Evolutionary conservation across 1,284 basidiomycete species (phyloP).

Genomic region (Rhodotorula sp.): DNA sequence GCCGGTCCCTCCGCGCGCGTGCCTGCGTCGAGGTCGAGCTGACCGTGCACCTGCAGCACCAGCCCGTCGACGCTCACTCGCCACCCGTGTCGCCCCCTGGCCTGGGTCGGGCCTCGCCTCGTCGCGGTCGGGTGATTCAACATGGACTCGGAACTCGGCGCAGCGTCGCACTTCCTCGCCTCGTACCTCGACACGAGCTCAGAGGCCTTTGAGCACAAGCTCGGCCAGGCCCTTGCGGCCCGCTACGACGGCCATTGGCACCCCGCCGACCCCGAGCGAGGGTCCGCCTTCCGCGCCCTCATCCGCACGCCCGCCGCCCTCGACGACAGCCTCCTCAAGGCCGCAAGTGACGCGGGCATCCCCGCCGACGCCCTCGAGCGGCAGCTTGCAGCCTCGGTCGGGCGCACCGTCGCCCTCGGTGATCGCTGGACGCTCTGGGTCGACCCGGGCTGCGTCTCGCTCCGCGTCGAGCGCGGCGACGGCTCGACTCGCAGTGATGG

Average conservation of each 20-base stretch:
- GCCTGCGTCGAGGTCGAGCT: too few species aligned
- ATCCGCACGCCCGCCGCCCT: slow-evolving; percentile 27
- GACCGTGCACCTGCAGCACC: too few species aligned
- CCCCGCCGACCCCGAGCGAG: slow-evolving; percentile 42
- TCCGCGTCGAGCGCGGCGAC: slow-evolving; percentile 39
- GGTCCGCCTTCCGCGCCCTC: slow-evolving; percentile 44
- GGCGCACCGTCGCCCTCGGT: slow-evolving; percentile 22
- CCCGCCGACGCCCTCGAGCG: slow-evolving; percentile 1
- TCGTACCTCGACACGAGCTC: slow-evolving; percentile 23
- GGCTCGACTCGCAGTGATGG: slow-evolving; percentile 19
- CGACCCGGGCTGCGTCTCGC: slow-evolving; percentile 46
- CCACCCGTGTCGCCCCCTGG: background rate
- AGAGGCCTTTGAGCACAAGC: slow-evolving; percentile 8
- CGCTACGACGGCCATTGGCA: slow-evolving; percentile 45
- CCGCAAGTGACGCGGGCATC: slow-evolving; percentile 8
- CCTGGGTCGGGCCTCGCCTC: background rate
- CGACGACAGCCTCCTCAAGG: slow-evolving; percentile 25
- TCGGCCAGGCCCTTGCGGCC: slow-evolving; percentile 18
- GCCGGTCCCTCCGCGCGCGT: too few species aligned
- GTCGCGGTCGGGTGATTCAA: slow-evolving; percentile 1
- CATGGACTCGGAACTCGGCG: slow-evolving; percentile 35
- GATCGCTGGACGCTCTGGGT: slow-evolving; percentile 47
- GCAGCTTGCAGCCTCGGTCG: slow-evolving; percentile 4
- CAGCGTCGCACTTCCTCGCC: slow-evolving; percentile 36
- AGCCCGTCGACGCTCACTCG: background rate